Conservation (phyloP, 352 stramenopile species). For the Pythium angustatum region DNA sequence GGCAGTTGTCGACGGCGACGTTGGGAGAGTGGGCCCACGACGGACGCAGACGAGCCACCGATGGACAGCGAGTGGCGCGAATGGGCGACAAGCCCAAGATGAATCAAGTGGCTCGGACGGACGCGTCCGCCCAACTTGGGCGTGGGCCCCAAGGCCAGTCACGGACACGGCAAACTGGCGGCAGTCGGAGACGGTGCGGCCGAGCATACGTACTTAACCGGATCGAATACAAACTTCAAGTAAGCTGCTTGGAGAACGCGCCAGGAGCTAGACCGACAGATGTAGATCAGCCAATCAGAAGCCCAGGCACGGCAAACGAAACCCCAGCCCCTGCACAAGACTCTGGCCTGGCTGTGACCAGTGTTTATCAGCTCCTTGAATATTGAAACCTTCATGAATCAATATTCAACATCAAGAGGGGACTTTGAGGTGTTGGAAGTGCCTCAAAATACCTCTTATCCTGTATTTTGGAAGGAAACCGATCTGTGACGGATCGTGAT, state of each 20-base stretch:
- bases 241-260: slow-evolving; percentile 29
- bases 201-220: slow-evolving; percentile 18
- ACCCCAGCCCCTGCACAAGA: slow-evolving; percentile 12
- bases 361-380: slow-evolving; percentile 13
- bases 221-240: slow-evolving; percentile 31
- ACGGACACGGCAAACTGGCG: slow-evolving; percentile 13
- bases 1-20: slow-evolving; percentile 14
- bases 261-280: slow-evolving; percentile 20
- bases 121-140: slow-evolving; percentile 21
- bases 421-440: not conserved
- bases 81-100: slow-evolving; percentile 25
- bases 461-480: not conserved
- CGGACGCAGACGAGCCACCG: slow-evolving; percentile 23
- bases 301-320: slow-evolving; percentile 1
- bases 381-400: not conserved
- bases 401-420: slow-evolving; percentile 16
- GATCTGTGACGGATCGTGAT: slow-evolving; percentile 18
- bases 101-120: slow-evolving; percentile 31
- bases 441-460: not conserved
- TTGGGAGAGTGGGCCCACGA: slow-evolving; percentile 1
- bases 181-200: slow-evolving; percentile 18
- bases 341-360: not conserved
- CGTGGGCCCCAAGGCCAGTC: slow-evolving; percentile 18
- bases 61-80: slow-evolving; percentile 15
- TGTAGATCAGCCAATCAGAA: slow-evolving; percentile 23